These are phyloP conservation scores for Talaromyces sp. DNA, from an alignment of 2,329 filamentous ascomycete genomes.

Conservation along the genomic window DNA sequence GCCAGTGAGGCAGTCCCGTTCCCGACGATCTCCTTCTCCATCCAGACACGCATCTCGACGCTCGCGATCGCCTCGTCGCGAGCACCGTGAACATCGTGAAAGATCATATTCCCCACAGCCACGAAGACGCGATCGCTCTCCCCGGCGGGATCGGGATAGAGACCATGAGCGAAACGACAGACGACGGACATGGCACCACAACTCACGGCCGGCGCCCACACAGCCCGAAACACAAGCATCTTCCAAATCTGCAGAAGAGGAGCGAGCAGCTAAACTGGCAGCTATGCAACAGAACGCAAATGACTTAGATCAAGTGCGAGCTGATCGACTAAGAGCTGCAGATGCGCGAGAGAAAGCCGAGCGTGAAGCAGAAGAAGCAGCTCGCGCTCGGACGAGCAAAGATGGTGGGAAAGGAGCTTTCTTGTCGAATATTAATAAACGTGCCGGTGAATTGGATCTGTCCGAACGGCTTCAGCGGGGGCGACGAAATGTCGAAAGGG, in stretches of 20 bases:
- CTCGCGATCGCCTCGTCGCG: conserved; percentile 13
- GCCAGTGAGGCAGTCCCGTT: conserved; percentile 33
- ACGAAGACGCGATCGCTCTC: conserved; percentile 37
- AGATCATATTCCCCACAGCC: conserved; percentile 24
- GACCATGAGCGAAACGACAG: conserved; percentile 29
- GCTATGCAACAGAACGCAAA: conserved; percentile 69
- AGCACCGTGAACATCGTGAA: conserved; percentile 21
- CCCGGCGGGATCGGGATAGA: conserved; percentile 22
- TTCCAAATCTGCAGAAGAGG: conserved; percentile 41
- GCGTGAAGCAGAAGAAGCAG: conserved; percentile 63
- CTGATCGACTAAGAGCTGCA: conserved; percentile 62
- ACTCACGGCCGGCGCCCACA: conserved; percentile 22
- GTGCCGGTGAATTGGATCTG: conserved; percentile 46
- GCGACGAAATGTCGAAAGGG: conserved; percentile 33
- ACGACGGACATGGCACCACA: conserved; percentile 30
- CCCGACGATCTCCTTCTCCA: conserved; percentile 34
- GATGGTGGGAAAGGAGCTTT: conserved; percentile 65
- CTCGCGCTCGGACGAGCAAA: conserved; percentile 57
- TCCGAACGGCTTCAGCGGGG: conserved; percentile 42
- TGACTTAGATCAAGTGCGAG: conserved; percentile 65
- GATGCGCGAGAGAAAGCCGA: conserved; percentile 63
- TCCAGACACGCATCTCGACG: conserved; percentile 25
- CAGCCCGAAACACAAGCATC: conserved; percentile 14
- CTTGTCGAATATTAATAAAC: conserved; percentile 60
- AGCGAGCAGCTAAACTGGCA: conserved; percentile 64